These are phyloP conservation scores for Atkinsonella texensis DNA, from an alignment of 2,329 filamentous ascomycete genomes.

Conservation along the genomic window DNA sequence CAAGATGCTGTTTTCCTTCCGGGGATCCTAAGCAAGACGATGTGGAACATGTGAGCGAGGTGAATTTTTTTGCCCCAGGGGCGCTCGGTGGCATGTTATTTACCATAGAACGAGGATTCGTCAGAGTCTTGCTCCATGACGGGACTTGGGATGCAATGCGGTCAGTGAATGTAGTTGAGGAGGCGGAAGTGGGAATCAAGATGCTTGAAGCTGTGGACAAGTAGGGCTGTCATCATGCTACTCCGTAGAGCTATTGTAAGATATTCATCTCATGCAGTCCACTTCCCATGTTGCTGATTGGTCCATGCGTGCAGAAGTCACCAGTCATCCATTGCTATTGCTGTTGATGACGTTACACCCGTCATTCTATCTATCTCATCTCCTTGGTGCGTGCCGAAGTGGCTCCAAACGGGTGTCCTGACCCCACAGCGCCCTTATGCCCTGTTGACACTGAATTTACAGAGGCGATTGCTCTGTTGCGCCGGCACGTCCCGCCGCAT, in stretches of 20 bases:
- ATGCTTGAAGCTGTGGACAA: not conserved
- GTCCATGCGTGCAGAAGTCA: not conserved
- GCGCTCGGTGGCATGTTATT: not conserved
- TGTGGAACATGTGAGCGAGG: not conserved
- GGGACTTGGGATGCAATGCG: not conserved
- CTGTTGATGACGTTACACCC: too few species aligned
- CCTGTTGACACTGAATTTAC: too few species aligned
- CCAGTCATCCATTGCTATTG: too few species aligned
- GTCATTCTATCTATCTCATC: too few species aligned
- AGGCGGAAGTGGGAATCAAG: not conserved
- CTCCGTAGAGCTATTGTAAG: not conserved
- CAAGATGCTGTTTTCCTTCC: constrained; percentile 32
- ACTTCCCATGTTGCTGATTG: not conserved
- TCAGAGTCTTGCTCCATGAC: not conserved
- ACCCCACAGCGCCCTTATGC: too few species aligned
- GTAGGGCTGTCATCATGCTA: not conserved
- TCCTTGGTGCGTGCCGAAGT: too few species aligned
- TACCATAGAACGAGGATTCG: constrained; percentile 1
- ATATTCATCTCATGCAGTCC: not conserved
- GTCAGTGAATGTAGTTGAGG: not conserved
- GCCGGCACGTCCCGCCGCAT: not conserved
- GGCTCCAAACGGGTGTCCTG: too few species aligned
- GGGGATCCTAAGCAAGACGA: constrained; percentile 39
- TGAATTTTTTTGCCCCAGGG: not conserved
- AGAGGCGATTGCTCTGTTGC: too few species aligned